Conservation (phyloP, 2,329 filamentous ascomycete genomes). For the Amesomyces nigricolor region DNA sequence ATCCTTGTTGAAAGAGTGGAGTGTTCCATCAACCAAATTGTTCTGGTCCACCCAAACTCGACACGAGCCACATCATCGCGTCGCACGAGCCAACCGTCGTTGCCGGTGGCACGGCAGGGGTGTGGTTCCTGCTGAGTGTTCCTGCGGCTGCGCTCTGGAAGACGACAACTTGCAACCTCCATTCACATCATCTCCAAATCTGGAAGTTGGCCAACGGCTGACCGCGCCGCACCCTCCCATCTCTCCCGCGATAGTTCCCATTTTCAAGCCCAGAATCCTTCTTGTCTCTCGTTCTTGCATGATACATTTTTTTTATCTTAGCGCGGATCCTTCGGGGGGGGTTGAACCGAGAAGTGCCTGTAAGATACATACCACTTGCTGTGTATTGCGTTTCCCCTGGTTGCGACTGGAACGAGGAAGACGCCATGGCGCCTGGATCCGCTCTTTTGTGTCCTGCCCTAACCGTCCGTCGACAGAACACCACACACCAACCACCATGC, state of each 20-base stretch:
- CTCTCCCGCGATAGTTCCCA: not conserved
- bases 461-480: not conserved
- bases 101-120: not conserved
- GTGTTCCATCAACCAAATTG: not conserved
- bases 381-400: not conserved
- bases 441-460: not conserved
- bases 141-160: not conserved
- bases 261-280: not conserved
- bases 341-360: constrained; percentile 2
- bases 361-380: not conserved
- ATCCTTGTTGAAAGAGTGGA: not conserved
- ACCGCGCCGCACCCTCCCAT: not conserved
- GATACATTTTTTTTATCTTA: constrained; percentile 7
- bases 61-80: not conserved
- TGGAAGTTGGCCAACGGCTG: not conserved
- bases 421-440: not conserved
- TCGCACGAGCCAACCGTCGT: constrained; percentile 5
- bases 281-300: constrained; percentile 1
- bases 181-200: not conserved
- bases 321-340: constrained; percentile 14
- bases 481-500: constrained; percentile 35
- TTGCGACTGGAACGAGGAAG: not conserved
- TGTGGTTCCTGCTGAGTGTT: no score
- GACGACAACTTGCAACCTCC: constrained; percentile 10
- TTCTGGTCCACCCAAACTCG: not conserved